These are phyloP conservation scores for Trypanosoma mega DNA, from an alignment of 208 protist genomes.

Conservation along the genomic window DNA sequence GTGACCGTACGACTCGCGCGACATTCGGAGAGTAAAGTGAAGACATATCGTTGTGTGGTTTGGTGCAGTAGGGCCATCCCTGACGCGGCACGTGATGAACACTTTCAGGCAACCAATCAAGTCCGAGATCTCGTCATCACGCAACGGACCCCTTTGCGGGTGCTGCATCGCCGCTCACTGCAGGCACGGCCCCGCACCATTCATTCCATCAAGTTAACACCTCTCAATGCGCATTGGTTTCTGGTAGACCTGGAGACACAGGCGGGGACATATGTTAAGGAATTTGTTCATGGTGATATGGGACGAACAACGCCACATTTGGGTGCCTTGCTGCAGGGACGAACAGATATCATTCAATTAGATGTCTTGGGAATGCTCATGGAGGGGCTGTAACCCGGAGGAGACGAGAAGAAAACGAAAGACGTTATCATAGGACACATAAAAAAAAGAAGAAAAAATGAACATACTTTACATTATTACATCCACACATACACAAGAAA, in stretches of 20 bases:
- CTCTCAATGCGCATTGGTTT: slow-evolving; percentile 88
- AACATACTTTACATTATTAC: too few species aligned
- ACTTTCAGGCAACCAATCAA: slow-evolving; percentile 39
- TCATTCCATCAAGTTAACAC: slow-evolving; percentile 63
- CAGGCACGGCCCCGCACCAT: slow-evolving; percentile 79
- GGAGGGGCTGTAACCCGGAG: slow-evolving; percentile 57
- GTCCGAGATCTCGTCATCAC: slow-evolving; percentile 57
- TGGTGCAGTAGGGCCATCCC: slow-evolving; percentile 74
- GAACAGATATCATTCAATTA: slow-evolving; percentile 94
- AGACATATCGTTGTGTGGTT: slow-evolving; percentile 87
- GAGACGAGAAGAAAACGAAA: too few species aligned
- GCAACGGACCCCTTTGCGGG: slow-evolving; percentile 93
- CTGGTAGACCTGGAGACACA: slow-evolving; percentile 90
- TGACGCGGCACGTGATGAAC: slow-evolving; percentile 33
- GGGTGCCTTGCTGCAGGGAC: slow-evolving; percentile 69
- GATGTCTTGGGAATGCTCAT: slow-evolving; percentile 93
- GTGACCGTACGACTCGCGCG: slow-evolving; percentile 78
- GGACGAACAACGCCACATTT: slow-evolving; percentile 92
- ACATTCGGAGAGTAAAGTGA: slow-evolving; percentile 88
- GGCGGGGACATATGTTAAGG: slow-evolving; percentile 98
- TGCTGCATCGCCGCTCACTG: slow-evolving; percentile 94
- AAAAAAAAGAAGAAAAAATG: not conserved
- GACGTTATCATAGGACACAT: slow-evolving; percentile 1
- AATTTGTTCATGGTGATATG: slow-evolving; percentile 98
- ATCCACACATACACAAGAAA: too few species aligned